A percentile compares a stretch with the other conserved stretches of the same genome.
Conservation (phyloP, 1,139 yeast species). For the Yamadazyma atmosphaerica region DNA sequence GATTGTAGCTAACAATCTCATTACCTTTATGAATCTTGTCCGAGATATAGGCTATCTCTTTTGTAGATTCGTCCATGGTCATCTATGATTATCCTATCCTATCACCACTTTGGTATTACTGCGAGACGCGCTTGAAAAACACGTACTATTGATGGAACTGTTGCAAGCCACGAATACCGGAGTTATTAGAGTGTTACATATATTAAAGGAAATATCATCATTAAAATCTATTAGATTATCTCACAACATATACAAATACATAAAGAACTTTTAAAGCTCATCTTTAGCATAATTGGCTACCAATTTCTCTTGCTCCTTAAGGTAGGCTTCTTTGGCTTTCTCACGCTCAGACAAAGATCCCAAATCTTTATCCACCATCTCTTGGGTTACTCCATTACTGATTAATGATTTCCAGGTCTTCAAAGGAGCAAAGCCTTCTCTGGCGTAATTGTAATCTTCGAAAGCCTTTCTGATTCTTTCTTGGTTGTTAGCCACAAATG, state of each 20-base stretch:
- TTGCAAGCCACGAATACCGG: not conserved
- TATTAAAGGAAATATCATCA: too few relatives aligned
- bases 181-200: too few relatives aligned
- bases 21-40: slow-evolving; percentile 21
- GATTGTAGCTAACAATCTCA: slow-evolving; percentile 12
- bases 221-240: too few relatives aligned
- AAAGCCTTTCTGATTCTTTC: slow-evolving; percentile 68
- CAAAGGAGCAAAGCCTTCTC: slow-evolving; percentile 75
- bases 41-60: slow-evolving; percentile 33
- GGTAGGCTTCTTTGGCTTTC: slow-evolving; percentile 26
- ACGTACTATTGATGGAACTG: not conserved
- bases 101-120: not conserved
- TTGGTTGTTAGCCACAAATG: slow-evolving; percentile 72
- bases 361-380: slow-evolving; percentile 43
- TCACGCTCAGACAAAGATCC: slow-evolving; percentile 38
- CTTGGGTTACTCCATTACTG: slow-evolving; percentile 56
- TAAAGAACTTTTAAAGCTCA: too few relatives aligned
- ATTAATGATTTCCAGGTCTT: slow-evolving; percentile 69
- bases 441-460: slow-evolving; percentile 63
- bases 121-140: not conserved
- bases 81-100: slow-evolving; percentile 13
- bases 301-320: slow-evolving; percentile 16
- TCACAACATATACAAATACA: too few relatives aligned
- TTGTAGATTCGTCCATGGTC: slow-evolving; percentile 36
- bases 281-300: slow-evolving; percentile 13